A percentile compares a stretch with the other conserved stretches of the same genome.
These are phyloP conservation scores for Fomes fomentarius DNA, from an alignment of 1,284 basidiomycete genomes.

Conservation along the genomic window DNA sequence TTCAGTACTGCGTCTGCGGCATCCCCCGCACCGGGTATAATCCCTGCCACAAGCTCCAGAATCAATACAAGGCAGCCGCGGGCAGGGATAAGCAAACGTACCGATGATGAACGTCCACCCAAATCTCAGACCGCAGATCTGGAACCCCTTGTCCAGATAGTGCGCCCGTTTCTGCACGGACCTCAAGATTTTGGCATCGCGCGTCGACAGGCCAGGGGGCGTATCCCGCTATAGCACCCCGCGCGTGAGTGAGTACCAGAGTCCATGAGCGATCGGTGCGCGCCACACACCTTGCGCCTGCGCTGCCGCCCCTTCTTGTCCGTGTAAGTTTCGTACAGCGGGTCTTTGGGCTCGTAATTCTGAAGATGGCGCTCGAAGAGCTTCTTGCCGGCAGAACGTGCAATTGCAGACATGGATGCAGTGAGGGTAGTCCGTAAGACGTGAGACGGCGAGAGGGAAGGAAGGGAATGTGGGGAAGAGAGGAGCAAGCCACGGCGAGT, in stretches of 20 bases:
- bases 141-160: conserved; percentile 91
- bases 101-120: conserved; percentile 86
- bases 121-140: conserved; percentile 81
- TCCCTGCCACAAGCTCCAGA: conserved; percentile 39
- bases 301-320: conserved; percentile 69
- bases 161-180: conserved; percentile 83
- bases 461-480: not conserved
- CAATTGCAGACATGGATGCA: conserved; percentile 39
- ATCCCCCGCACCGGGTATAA: conserved; percentile 79
- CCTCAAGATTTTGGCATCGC: conserved; percentile 78
- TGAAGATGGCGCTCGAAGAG: conserved; percentile 67
- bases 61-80: not conserved
- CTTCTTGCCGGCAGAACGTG: conserved; percentile 50
- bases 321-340: conserved; percentile 78
- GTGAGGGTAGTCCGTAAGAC: not conserved
- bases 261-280: not conserved
- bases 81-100: conserved; percentile 28
- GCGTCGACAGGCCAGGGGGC: conserved; percentile 78
- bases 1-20: conserved; percentile 67
- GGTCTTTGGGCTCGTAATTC: conserved; percentile 74
- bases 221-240: conserved; percentile 56
- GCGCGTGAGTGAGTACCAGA: not conserved
- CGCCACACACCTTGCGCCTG: conserved; percentile 64
- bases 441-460: not conserved
- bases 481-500: not conserved